Base-by-base conservation (phyloP, 176 grass and related monocot genomes). In the Phyllostachys edulis region DNA sequence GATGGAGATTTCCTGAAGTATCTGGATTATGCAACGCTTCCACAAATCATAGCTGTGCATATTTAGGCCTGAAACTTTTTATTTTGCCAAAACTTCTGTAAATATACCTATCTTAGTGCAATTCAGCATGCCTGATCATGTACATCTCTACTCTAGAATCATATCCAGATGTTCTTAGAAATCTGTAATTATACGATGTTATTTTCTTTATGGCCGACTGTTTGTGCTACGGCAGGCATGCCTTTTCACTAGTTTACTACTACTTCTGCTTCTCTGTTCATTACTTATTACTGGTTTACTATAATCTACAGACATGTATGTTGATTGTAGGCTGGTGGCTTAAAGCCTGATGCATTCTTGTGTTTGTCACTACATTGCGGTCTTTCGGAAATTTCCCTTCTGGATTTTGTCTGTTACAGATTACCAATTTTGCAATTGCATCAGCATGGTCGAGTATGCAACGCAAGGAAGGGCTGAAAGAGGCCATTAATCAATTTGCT, bases 61-160 rank as follows among this genome's bases (percentile, higher is more conserved):
- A 76, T 69, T 73, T 90, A 87, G 75, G 61, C 23, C 74, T 75
- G 34, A 14, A 87, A 54, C 45, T 9, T 69, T 52, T 68, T 79
- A 64, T n/a, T 20, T 50, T 67, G 13, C 0, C 42, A 29, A 38
- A 70, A 56, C 36, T 12, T 55, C 0, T 86, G 84, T 87, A 59
- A 78, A 82, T 87, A 61, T 71, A 66, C 47, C 2, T 50, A 0
- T 20, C 0, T 20, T 38, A 68, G 1, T 29, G 42, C 61, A 67
- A 17, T 17, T 59, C 10, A 2, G 68, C 47, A 38, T 9, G 21
- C 37, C 64, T n/a, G 16, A 42, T 70, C 67, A 1, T 82, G 54
- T 69, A 39, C 27, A 34, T 45, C 3, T 63, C 3, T 70, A 51
- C 17, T 14, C 29, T 1, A 65, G 68, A 55, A 65, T 55, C 47